Evolutionary conservation across 2,329 filamentous ascomycete species (phyloP).

Genomic region (Dryadomyces quercus-mongolicae): DNA sequence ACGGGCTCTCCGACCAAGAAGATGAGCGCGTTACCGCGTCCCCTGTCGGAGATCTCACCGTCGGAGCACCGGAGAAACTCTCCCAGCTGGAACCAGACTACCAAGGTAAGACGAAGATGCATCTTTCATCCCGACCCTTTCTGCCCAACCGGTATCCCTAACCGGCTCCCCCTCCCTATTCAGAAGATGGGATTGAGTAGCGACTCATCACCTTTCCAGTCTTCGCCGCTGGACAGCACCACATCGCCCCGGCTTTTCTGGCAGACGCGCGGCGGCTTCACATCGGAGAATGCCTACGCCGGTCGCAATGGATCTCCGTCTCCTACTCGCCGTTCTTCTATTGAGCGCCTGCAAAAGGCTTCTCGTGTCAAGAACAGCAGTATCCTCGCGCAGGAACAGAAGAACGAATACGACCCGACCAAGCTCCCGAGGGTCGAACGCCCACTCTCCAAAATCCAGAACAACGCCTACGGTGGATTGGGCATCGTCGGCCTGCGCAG

Average conservation of each 20-base stretch:
- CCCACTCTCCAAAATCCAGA: slow-evolving; percentile 65
- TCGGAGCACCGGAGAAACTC: slow-evolving; percentile 83
- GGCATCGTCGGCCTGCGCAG: slow-evolving; percentile 41
- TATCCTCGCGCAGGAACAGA: slow-evolving; percentile 87
- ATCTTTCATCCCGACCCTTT: too few species aligned
- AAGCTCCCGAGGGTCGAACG: slow-evolving; percentile 68
- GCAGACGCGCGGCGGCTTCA: slow-evolving; percentile 59
- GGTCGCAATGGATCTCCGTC: slow-evolving; percentile 51
- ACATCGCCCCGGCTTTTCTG: slow-evolving; percentile 82
- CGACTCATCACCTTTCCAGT: slow-evolving; percentile 76
- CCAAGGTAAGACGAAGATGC: slow-evolving; percentile 45
- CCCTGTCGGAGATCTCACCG: slow-evolving; percentile 80
- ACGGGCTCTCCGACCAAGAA: slow-evolving; percentile 51
- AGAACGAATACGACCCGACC: slow-evolving; percentile 82
- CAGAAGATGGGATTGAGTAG: slow-evolving; percentile 57
- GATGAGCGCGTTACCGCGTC: slow-evolving; percentile 50
- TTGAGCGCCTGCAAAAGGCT: slow-evolving; percentile 88
- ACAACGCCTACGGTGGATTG: slow-evolving; percentile 53
- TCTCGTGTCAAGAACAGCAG: slow-evolving; percentile 97
- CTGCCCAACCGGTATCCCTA: not conserved
- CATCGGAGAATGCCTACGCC: slow-evolving; percentile 61
- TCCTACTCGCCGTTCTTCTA: slow-evolving; percentile 72
- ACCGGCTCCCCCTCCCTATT: slow-evolving; percentile 3
- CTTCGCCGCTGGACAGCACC: slow-evolving; percentile 57
- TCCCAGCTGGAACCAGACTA: slow-evolving; percentile 70